A percentile compares a stretch with the other conserved stretches of the same genome.
phyloP scores from a whole-genome alignment of 306 rosid genomes.

The Oxytropis ochrocephala region DNA sequence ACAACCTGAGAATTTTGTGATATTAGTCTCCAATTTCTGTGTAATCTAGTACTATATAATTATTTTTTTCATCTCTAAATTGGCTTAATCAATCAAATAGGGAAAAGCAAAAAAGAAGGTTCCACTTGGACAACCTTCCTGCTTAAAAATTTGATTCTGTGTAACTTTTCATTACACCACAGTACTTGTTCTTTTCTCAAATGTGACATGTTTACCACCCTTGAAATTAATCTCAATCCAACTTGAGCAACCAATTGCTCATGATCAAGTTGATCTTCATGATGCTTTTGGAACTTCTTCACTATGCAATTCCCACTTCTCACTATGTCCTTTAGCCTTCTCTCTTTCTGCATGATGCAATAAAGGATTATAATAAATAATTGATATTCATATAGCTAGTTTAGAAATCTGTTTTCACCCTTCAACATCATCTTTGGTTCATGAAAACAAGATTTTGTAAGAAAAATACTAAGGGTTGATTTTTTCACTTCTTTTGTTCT shows the following conservation, averaged over 20 bases:
- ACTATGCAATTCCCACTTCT: slow-evolving; percentile 66
- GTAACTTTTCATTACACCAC: slow-evolving; percentile 69
- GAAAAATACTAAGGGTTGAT: not conserved
- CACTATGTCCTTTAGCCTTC: slow-evolving; percentile 54
- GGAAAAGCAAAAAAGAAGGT: slow-evolving; percentile 67
- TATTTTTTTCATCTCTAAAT: not conserved
- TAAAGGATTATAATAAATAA: not conserved
- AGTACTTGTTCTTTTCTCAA: slow-evolving; percentile 53
- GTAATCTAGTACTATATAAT: slow-evolving; percentile 3
- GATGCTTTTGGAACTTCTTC: slow-evolving; percentile 70
- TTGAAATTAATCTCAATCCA: slow-evolving; percentile 63
- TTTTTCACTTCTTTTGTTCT: not conserved
- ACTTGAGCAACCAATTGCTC: slow-evolving; percentile 58
- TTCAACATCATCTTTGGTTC: not conserved
- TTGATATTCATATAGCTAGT: not conserved
- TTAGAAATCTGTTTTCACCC: not conserved
- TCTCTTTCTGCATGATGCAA: slow-evolving; percentile 56
- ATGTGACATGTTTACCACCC: slow-evolving; percentile 64
- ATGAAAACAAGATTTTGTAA: not conserved
- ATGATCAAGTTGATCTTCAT: slow-evolving; percentile 35
- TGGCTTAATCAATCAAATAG: slow-evolving; percentile 41
- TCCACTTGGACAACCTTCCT: slow-evolving; percentile 54
- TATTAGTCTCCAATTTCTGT: not conserved
- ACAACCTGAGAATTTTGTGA: not conserved
- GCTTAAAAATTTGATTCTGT: slow-evolving; percentile 39